Evolutionary conservation across 805 yeast genomes (phyloP).

Genomic region (Ogataea ganodermae): DNA sequence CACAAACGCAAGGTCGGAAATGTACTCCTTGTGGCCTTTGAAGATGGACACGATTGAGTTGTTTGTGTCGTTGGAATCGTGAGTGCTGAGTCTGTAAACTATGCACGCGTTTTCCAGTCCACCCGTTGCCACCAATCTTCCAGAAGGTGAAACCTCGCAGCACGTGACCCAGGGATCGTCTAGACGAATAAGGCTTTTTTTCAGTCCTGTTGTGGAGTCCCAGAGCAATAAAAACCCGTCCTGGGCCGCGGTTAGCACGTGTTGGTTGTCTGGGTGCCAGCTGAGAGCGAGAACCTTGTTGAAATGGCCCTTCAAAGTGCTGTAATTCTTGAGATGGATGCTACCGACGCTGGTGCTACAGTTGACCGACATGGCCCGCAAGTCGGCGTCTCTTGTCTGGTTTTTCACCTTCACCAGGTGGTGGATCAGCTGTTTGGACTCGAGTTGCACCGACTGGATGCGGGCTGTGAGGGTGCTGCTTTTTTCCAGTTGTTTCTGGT

Average conservation of each 20-base stretch:
- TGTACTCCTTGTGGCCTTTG: conserved; percentile 82
- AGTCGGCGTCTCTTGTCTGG: conserved; percentile 30
- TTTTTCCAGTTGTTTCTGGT: conserved; percentile 29
- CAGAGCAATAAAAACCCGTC: conserved; percentile 85
- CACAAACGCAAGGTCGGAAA: conserved; percentile 73
- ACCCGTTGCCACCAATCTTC: conserved; percentile 70
- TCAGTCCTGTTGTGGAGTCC: conserved; percentile 75
- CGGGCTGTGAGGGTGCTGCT: conserved; percentile 23
- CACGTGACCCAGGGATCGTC: conserved; percentile 79
- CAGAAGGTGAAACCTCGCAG: conserved; percentile 71
- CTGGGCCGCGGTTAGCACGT: conserved; percentile 72
- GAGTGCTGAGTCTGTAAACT: conserved; percentile 50
- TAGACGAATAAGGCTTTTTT: conserved; percentile 67
- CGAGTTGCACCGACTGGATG: conserved; percentile 29
- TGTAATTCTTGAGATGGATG: conserved; percentile 24
- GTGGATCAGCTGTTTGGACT: conserved; percentile 27
- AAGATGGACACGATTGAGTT: conserved; percentile 49
- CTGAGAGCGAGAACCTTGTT: conserved; percentile 69
- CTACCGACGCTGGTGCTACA: conserved; percentile 17
- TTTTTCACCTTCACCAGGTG: conserved; percentile 32
- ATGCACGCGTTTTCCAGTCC: conserved; percentile 83
- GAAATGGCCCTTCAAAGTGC: conserved; percentile 62
- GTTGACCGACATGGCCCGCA: conserved; percentile 29
- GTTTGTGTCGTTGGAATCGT: conserved; percentile 3
- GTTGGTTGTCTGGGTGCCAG: conserved; percentile 68